These are phyloP conservation scores for Actinidia chinensis DNA, from an alignment of 179 eudicot genomes.

Conservation along the genomic window DNA sequence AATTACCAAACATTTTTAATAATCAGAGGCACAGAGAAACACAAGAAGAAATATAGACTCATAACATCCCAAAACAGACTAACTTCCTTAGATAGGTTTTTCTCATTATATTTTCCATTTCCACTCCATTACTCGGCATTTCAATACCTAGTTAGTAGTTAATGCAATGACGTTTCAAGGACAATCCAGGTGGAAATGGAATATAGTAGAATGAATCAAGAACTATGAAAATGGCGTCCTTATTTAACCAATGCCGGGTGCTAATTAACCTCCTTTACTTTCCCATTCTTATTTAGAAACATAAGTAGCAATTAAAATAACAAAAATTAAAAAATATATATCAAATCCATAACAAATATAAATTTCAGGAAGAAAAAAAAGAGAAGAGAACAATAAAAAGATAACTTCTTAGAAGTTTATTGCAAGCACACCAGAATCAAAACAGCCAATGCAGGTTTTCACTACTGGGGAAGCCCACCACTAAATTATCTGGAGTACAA, in stretches of 20 bases:
- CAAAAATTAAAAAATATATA: too few species aligned
- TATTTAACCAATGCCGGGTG: background rate
- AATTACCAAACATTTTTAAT: background rate
- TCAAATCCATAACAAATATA: too few species aligned
- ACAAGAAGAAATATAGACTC: background rate
- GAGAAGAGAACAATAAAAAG: too few species aligned
- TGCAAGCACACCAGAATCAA: conserved; percentile 79
- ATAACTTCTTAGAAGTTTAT: conserved; percentile 63
- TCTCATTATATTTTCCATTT: background rate
- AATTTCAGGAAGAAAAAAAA: background rate
- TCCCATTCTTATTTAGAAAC: background rate
- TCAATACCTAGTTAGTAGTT: background rate
- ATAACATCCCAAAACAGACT: background rate
- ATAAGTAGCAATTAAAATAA: background rate
- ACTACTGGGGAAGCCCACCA: conserved; percentile 89
- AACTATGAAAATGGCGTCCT: background rate
- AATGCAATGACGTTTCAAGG: conserved; percentile 9
- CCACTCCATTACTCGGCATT: background rate
- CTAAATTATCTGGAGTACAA: conserved; percentile 68
- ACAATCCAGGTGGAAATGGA: background rate
- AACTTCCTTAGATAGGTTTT: background rate
- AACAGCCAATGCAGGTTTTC: conserved; percentile 81
- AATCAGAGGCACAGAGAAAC: background rate
- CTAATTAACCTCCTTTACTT: background rate
- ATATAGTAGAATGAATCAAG: background rate